These are phyloP conservation scores for Colletotrichum tabaci DNA, from an alignment of 2,329 filamentous ascomycete genomes.

Conservation along the genomic window DNA sequence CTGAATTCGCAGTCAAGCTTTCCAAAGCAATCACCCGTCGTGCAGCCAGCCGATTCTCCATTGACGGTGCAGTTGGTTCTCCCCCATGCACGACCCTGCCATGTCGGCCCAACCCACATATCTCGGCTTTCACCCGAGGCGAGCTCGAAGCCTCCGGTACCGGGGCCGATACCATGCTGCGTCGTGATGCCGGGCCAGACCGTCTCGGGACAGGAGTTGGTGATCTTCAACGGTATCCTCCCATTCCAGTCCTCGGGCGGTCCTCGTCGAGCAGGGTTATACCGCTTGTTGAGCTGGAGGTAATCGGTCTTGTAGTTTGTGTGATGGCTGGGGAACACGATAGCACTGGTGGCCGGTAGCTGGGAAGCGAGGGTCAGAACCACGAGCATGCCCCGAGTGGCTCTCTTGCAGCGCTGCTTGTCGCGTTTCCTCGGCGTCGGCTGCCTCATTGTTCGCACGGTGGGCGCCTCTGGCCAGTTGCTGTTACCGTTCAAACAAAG, in stretches of 20 bases:
- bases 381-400: slow-evolving; percentile 16
- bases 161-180: slow-evolving; percentile 78
- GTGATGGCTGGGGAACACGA: slow-evolving; percentile 32
- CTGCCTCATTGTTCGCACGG: slow-evolving; percentile 24
- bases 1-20: slow-evolving; percentile 78
- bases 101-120: slow-evolving; percentile 78
- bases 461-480: background rate
- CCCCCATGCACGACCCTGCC: slow-evolving; percentile 88
- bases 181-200: slow-evolving; percentile 85
- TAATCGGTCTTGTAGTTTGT: slow-evolving; percentile 44
- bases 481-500: slow-evolving; percentile 5
- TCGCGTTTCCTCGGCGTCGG: slow-evolving; percentile 25
- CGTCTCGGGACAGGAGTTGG: slow-evolving; percentile 79
- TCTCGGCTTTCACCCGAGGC: slow-evolving; percentile 69
- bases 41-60: slow-evolving; percentile 76
- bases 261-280: slow-evolving; percentile 48
- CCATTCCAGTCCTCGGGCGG: slow-evolving; percentile 53
- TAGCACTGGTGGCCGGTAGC: slow-evolving; percentile 13
- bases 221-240: slow-evolving; percentile 74
- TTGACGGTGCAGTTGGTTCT: slow-evolving; percentile 87
- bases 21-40: slow-evolving; percentile 83
- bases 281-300: slow-evolving; percentile 47
- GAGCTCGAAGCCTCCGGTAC: slow-evolving; percentile 78
- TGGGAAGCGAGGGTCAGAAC: slow-evolving; percentile 27
- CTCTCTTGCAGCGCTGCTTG: background rate